Evolutionary conservation across 1,284 basidiomycete species (phyloP).

Genomic region (Sporisorium graminicola): DNA sequence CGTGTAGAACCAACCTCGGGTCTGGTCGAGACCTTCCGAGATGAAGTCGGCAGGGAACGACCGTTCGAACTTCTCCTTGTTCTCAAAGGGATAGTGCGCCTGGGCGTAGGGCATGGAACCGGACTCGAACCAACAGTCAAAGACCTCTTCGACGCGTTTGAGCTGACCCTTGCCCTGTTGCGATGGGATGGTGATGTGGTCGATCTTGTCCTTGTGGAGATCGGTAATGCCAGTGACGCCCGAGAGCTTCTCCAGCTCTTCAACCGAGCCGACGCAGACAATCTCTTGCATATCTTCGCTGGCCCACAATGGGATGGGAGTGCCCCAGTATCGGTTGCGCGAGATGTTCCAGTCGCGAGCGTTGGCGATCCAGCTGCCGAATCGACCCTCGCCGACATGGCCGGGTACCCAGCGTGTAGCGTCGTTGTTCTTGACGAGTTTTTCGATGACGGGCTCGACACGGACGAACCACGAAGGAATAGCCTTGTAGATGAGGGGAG

Average conservation of each 20-base stretch:
- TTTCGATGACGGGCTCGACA: constrained; percentile 84
- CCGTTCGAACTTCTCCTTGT: constrained; percentile 83
- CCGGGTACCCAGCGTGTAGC: constrained; percentile 95
- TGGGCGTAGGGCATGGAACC: constrained; percentile 99
- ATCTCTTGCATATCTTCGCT: constrained; percentile 95
- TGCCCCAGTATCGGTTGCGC: constrained; percentile 99
- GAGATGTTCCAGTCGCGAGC: constrained; percentile 99
- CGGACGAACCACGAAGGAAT: constrained; percentile 97
- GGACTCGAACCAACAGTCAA: constrained; percentile 99
- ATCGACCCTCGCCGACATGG: constrained; percentile 88
- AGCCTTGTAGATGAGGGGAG: constrained; percentile 95
- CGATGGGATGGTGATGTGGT: constrained; percentile 96
- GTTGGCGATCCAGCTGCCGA: constrained; percentile 97
- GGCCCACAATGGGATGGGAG: constrained; percentile 95
- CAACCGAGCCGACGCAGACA: constrained; percentile 87
- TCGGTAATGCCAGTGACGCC: constrained; percentile 90
- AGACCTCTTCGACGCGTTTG: constrained; percentile 93
- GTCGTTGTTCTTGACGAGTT: constrained; percentile 90
- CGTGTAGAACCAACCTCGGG: constrained; percentile 98
- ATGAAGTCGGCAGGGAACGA: constrained; percentile 98
- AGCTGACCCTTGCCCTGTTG: constrained; percentile 87
- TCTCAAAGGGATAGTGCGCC: constrained; percentile 97
- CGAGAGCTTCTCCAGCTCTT: constrained; percentile 87
- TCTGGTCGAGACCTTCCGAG: constrained; percentile 84
- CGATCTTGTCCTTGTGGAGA: constrained; percentile 93